A percentile compares a stretch with the other conserved stretches of the same genome.
These are phyloP conservation scores for Astrothelium subdiscretum DNA, from an alignment of 495 filamentous ascomycete species.

Conservation along the genomic window DNA sequence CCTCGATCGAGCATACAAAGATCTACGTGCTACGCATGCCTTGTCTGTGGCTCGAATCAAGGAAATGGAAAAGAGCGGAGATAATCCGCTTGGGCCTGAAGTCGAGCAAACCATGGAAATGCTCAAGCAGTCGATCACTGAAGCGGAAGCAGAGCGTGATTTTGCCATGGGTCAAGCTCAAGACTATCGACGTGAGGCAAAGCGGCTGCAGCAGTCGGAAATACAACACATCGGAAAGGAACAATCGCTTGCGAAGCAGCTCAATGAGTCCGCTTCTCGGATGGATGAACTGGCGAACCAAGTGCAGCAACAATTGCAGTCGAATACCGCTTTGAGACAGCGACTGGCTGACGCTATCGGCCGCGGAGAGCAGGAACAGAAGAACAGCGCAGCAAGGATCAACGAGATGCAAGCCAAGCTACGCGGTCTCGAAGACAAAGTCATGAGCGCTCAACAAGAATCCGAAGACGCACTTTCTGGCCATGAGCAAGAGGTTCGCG, in stretches of 20 bases:
- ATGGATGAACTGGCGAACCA: constrained; percentile 66
- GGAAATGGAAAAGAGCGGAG: constrained; percentile 34
- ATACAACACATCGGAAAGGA: constrained; percentile 53
- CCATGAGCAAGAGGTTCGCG: constrained; percentile 75
- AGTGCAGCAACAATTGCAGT: constrained; percentile 64
- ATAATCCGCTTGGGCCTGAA: constrained; percentile 32
- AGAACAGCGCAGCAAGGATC: constrained; percentile 65
- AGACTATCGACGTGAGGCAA: constrained; percentile 48
- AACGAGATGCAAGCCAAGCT: constrained; percentile 70
- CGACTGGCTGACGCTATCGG: constrained; percentile 79
- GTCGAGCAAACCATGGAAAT: constrained; percentile 47
- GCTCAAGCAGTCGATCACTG: constrained; percentile 51
- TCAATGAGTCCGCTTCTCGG: constrained; percentile 58
- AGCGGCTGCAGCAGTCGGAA: constrained; percentile 49
- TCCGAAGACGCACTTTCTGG: constrained; percentile 72
- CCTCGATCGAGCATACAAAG: constrained; percentile 64
- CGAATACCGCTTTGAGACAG: constrained; percentile 59
- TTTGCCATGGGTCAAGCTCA: not conserved
- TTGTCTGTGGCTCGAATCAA: constrained; percentile 44
- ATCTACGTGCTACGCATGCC: constrained; percentile 55
- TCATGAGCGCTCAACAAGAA: constrained; percentile 70
- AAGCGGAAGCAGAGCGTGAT: constrained; percentile 54
- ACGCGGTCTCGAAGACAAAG: constrained; percentile 68
- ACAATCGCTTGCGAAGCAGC: constrained; percentile 48
- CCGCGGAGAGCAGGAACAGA: constrained; percentile 78